Percentiles rank a stretch among this genome's conserved stretches.
Conservation (phyloP, 2,329 filamentous ascomycete genomes). For the Fusarium redolens region DNA sequence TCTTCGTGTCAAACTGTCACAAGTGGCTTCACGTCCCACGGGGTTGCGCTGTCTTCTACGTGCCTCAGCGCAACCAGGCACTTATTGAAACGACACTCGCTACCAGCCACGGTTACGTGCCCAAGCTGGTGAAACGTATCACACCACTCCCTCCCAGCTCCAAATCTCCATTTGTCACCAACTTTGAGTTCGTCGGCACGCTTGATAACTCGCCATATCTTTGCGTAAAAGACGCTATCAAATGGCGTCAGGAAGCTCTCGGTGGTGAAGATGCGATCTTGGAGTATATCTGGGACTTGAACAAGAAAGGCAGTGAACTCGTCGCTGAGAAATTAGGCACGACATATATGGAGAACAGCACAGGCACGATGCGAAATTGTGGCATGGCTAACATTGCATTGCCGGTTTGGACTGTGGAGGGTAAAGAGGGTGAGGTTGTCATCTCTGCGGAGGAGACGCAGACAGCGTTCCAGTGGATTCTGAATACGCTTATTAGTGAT, state of each 20-base stretch:
- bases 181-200: slow-evolving; percentile 84
- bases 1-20: slow-evolving; percentile 87
- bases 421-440: slow-evolving; percentile 44
- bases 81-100: slow-evolving; percentile 80
- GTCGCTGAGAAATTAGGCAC: slow-evolving; percentile 76
- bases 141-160: slow-evolving; percentile 56
- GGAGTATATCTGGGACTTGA: slow-evolving; percentile 71
- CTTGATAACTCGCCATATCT: slow-evolving; percentile 78
- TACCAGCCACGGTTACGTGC: slow-evolving; percentile 81
- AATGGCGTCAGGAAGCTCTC: slow-evolving; percentile 75
- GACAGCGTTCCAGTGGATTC: slow-evolving; percentile 68
- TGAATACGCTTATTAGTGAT: slow-evolving; percentile 63
- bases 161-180: slow-evolving; percentile 71
- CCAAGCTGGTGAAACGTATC: slow-evolving; percentile 50
- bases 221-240: slow-evolving; percentile 76
- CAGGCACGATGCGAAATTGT: slow-evolving; percentile 72
- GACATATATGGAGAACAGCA: slow-evolving; percentile 74
- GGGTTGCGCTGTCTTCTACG: slow-evolving; percentile 83
- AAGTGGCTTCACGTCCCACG: slow-evolving; percentile 91
- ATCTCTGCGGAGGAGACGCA: slow-evolving; percentile 48
- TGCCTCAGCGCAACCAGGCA: slow-evolving; percentile 79
- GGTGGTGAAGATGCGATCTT: slow-evolving; percentile 80
- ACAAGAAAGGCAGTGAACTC: slow-evolving; percentile 69
- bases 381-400: slow-evolving; percentile 79
- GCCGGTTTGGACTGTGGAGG: slow-evolving; percentile 64